Evolutionary conservation across 495 filamentous ascomycete species (phyloP), one percentile per base, ranked within the genome.

Genomic region (Lasiosphaeria ovina): DNA sequence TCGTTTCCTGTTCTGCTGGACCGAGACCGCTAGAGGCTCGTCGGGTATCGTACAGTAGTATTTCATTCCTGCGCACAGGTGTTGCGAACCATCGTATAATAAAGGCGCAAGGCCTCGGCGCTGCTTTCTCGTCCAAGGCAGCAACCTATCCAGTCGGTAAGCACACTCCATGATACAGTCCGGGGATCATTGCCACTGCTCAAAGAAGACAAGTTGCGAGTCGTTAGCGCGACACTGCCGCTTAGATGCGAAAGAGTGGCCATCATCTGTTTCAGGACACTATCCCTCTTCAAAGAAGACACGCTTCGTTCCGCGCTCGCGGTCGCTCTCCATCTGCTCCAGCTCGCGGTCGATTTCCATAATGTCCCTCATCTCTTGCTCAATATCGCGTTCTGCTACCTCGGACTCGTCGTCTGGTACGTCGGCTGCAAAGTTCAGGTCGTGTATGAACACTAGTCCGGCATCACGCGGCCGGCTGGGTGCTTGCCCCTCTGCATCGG

Each of bases 321-420:
- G 66, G 9, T 74, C 72, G 35, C 62, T 65, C 58, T 82, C 79
- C 72, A 83, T 65, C 49, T 71, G 68, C 52, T 81, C 77, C 59
- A 83, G 60, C 61, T 78, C 81, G 45, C 77, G 74, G 52, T 84
- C 82, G 66, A 84, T 83, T 51, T 79, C 79, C 70, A 81, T 79
- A 32, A 84, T 80, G 61, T 81, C 79, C 66, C 83, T 72, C 72
- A 81, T 73, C 62, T 81, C 78, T 47, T 74, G 69, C 61, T 81
- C 82, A 35, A 80, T 77, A 53, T 84, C 76, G 8, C 81, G 70
- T 9, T 73, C 74, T 36, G 72, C 70, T 31, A 77, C 78, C 42
- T 76, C 72, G 16, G 74, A 65, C 49, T 79, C 76, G 38, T 79
- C 76, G 42, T 79, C 73, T 6, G 66, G 66, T 32, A 67, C 66